These are phyloP conservation scores for Wickerhamomyces queroliae DNA, from an alignment of 805 yeast species.

Conservation along the genomic window DNA sequence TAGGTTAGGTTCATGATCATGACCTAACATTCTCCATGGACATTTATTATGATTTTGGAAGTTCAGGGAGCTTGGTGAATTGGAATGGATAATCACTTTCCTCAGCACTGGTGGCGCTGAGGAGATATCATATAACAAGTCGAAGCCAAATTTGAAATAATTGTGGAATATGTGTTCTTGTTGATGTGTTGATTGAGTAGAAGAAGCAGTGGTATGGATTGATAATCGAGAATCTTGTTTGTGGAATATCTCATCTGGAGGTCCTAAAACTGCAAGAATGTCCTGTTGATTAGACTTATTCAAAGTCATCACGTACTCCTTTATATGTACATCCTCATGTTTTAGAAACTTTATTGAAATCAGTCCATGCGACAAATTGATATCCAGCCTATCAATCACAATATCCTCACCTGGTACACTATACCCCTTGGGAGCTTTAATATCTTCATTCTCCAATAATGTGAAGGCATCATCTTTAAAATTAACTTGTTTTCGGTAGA, in stretches of 20 bases:
- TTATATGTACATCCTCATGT: conserved; percentile 18
- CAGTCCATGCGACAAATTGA: conserved; percentile 10
- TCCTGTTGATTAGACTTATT: conserved; percentile 46
- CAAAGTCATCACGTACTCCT: conserved; percentile 22
- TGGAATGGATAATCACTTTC: conserved; percentile 47
- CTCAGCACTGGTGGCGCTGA: conserved; percentile 32
- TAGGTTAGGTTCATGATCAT: neutral
- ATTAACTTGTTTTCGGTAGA: conserved; percentile 8
- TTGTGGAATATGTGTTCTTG: conserved; percentile 46
- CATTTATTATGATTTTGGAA: conserved; percentile 51
- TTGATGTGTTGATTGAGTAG: too few relatives aligned
- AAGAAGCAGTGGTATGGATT: conserved; percentile 28
- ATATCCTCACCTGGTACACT: neutral
- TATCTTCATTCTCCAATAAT: conserved; percentile 2
- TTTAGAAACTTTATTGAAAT: conserved; percentile 20
- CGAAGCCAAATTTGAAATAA: conserved; percentile 50
- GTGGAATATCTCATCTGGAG: conserved; percentile 48
- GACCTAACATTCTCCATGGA: conserved; percentile 29
- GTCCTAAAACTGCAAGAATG: conserved; percentile 41
- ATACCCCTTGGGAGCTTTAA: neutral
- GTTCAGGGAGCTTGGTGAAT: conserved; percentile 42
- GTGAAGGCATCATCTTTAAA: conserved; percentile 9
- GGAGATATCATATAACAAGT: conserved; percentile 42
- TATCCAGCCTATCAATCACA: conserved; percentile 5
- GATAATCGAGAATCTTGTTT: conserved; percentile 36